phyloP scores from a whole-genome alignment of 1,284 basidiomycete species.

The Fomitopsis pinicola region DNA sequence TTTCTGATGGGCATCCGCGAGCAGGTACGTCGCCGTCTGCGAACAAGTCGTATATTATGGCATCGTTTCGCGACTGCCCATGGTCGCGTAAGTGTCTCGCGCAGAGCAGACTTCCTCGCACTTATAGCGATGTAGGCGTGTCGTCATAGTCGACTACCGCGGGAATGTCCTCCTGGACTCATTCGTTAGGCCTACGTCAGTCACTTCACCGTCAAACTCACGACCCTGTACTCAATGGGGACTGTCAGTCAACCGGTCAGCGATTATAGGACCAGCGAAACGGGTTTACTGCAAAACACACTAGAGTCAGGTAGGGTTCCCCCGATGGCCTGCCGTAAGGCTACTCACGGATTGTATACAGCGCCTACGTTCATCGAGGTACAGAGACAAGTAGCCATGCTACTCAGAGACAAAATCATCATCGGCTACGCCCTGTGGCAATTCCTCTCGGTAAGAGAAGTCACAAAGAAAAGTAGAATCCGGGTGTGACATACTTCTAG shows the following conservation, averaged over 20 bases:
- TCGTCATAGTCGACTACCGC: slow-evolving; percentile 42
- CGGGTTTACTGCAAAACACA: slow-evolving; percentile 39
- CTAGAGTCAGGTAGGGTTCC: slow-evolving; percentile 36
- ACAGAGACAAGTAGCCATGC: slow-evolving; percentile 37
- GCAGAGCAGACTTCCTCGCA: background rate
- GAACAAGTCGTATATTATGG: slow-evolving; percentile 43
- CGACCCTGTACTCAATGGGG: background rate
- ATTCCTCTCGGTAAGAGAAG: slow-evolving; percentile 43
- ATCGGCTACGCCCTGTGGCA: slow-evolving; percentile 54
- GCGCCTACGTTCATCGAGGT: slow-evolving; percentile 47
- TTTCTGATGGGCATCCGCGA: background rate
- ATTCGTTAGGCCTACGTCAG: slow-evolving; percentile 52
- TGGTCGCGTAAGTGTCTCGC: slow-evolving; percentile 44
- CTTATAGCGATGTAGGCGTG: slow-evolving; percentile 33
- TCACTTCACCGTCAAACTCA: background rate
- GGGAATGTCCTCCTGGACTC: slow-evolving; percentile 48
- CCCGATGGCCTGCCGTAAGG: background rate
- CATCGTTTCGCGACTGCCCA: slow-evolving; percentile 34
- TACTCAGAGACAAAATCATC: slow-evolving; percentile 46
- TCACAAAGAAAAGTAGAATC: background rate
- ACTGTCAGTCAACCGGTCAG: slow-evolving; percentile 38
- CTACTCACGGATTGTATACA: slow-evolving; percentile 15
- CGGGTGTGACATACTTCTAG: slow-evolving; percentile 24
- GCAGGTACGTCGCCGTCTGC: slow-evolving; percentile 43
- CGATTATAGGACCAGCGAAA: slow-evolving; percentile 44